Evolutionary conservation across 2,329 filamentous ascomycete genomes (phyloP).

Genomic region (Fusarium temperatum): DNA sequence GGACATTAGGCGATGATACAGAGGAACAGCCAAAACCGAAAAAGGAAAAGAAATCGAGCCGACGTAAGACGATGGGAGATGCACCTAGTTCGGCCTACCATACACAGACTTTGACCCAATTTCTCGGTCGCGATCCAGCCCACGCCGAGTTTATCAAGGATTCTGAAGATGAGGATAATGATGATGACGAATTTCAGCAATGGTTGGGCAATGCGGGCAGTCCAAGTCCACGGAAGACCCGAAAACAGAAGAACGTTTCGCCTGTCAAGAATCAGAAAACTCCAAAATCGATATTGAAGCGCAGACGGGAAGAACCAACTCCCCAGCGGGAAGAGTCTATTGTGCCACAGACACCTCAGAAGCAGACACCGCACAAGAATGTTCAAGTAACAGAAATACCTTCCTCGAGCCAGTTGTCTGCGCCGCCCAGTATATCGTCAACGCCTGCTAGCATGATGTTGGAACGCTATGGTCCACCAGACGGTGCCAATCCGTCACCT

Average conservation of each 20-base stretch:
- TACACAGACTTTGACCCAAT: conserved; percentile 55
- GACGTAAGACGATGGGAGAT: conserved; percentile 48
- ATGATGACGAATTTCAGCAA: conserved; percentile 43
- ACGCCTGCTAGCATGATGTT: conserved; percentile 55
- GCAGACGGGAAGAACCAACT: not conserved
- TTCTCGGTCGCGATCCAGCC: conserved; percentile 40
- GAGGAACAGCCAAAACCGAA: conserved; percentile 25
- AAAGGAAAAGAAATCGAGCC: conserved; percentile 29
- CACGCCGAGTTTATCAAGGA: conserved; percentile 45
- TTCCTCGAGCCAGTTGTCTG: conserved; percentile 51
- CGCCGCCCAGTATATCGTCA: conserved; percentile 50
- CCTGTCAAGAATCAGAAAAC: conserved; percentile 23
- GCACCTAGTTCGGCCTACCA: conserved; percentile 47
- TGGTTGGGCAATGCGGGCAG: conserved; percentile 46
- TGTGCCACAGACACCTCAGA: conserved; percentile 55
- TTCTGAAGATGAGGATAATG: conserved; percentile 51
- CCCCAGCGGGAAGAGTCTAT: conserved; percentile 45
- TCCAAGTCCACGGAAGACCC: conserved; percentile 37
- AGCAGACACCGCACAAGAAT: conserved; percentile 52
- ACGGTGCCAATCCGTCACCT: conserved; percentile 47
- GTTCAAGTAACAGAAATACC: conserved; percentile 52
- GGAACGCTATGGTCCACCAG: conserved; percentile 50
- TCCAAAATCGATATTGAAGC: conserved; percentile 31
- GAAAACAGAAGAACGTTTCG: conserved; percentile 6
- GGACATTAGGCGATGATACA: conserved; percentile 41